These are phyloP conservation scores for Termitomyces sp. DNA, from an alignment of 768 basidiomycete species.

Conservation along the genomic window DNA sequence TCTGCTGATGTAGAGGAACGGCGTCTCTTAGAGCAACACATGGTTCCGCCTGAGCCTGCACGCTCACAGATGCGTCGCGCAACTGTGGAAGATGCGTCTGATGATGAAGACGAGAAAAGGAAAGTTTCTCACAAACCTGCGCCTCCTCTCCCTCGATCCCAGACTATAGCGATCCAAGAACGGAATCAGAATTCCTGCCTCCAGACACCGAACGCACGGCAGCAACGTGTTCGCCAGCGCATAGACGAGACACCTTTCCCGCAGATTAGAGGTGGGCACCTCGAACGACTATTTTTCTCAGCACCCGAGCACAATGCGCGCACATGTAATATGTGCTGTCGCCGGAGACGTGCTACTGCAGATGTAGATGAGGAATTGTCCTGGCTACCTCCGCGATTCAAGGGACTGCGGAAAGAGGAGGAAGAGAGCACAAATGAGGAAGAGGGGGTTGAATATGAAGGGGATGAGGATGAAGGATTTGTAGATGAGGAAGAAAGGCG, in stretches of 20 bases:
- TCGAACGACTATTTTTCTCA: constrained; percentile 79
- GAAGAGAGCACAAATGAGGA: not conserved
- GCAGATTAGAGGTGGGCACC: constrained; percentile 69
- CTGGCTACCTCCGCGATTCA: constrained; percentile 20
- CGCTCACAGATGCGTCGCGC: constrained; percentile 1
- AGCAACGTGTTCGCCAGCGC: not conserved
- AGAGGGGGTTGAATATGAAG: constrained; percentile 9
- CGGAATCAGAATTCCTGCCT: constrained; percentile 2
- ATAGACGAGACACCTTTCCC: constrained; percentile 62
- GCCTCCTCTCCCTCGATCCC: not conserved
- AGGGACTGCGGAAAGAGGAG: constrained; percentile 3
- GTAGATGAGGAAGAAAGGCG: constrained; percentile 27
- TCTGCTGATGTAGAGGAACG: constrained; percentile 48
- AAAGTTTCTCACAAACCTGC: not conserved
- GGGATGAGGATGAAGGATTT: constrained; percentile 44
- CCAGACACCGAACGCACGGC: not conserved
- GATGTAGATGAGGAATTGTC: constrained; percentile 1
- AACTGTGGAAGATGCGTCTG: constrained; percentile 12
- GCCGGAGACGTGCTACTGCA: constrained; percentile 27
- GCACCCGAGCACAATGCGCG: constrained; percentile 69
- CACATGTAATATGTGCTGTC: constrained; percentile 64
- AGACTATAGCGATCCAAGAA: not conserved
- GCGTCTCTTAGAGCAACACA: constrained; percentile 5
- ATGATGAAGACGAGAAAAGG: constrained; percentile 8
- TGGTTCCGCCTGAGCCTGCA: not conserved